phyloP scores from a whole-genome alignment of 495 filamentous ascomycete species.

The Choiromyces venosus region DNA sequence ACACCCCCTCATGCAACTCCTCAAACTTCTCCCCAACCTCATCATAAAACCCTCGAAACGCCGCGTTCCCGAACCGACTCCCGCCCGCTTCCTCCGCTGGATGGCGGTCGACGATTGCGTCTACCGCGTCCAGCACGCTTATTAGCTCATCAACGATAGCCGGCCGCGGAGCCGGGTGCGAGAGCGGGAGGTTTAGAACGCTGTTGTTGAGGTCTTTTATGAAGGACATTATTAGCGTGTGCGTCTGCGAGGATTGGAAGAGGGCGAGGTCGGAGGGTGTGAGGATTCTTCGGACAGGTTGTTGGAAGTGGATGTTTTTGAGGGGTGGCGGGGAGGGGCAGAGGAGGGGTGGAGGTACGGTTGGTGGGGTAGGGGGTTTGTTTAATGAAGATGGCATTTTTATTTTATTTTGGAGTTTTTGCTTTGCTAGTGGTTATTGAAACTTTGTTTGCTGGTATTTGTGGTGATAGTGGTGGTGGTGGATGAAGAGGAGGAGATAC shows the following conservation, averaged over 20 bases:
- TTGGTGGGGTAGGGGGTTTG: conserved; percentile 54
- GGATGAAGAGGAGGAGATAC: too few relatives aligned
- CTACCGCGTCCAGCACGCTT: conserved; percentile 62
- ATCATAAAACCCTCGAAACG: conserved; percentile 79
- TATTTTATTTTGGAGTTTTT: neutral
- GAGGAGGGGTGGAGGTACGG: conserved; percentile 55
- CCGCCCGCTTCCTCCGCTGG: conserved; percentile 79
- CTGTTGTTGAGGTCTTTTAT: conserved; percentile 80
- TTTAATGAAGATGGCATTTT: conserved; percentile 36
- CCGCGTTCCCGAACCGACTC: conserved; percentile 89
- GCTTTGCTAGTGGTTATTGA: neutral
- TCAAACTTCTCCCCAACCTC: conserved; percentile 55
- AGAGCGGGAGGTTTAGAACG: conserved; percentile 68
- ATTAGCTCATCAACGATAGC: conserved; percentile 59
- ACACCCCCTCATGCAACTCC: conserved; percentile 51
- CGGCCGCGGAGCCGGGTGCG: conserved; percentile 54
- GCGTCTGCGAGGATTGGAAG: conserved; percentile 73
- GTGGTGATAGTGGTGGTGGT: neutral
- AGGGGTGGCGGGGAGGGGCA: conserved; percentile 61
- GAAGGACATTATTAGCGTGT: conserved; percentile 71
- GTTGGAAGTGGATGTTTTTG: conserved; percentile 56
- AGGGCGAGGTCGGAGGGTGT: conserved; percentile 71
- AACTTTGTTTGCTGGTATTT: neutral
- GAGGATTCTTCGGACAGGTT: conserved; percentile 71
- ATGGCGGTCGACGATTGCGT: conserved; percentile 56